Conservation (phyloP, 2,329 filamentous ascomycete genomes). For the Sclerotinia sclerotiorum region DNA sequence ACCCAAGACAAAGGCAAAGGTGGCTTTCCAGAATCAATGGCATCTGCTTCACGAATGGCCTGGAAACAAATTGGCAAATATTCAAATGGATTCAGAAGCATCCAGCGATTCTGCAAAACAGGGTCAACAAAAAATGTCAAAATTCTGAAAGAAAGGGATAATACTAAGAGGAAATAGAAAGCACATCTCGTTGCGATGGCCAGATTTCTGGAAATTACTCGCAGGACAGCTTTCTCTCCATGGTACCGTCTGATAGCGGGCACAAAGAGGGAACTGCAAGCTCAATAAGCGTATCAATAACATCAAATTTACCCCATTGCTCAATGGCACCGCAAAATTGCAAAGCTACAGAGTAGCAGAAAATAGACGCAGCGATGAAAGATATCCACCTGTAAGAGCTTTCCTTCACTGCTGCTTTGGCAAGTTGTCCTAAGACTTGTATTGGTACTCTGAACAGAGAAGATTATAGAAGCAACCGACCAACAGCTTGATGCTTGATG, state of each 20-base stretch:
- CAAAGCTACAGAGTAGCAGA: constrained; percentile 46
- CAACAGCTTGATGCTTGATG: background rate
- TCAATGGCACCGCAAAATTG: constrained; percentile 47
- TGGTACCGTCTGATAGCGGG: background rate
- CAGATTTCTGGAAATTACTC: constrained; percentile 45
- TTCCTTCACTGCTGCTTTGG: constrained; percentile 41
- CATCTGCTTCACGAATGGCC: constrained; percentile 39
- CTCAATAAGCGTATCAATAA: background rate
- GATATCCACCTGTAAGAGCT: constrained; percentile 49
- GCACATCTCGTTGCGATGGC: constrained; percentile 45
- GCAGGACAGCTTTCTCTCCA: constrained; percentile 26
- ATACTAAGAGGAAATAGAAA: constrained; percentile 41
- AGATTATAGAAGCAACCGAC: constrained; percentile 42
- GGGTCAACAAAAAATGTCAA: background rate
- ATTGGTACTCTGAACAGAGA: constrained; percentile 45
- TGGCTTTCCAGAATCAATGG: constrained; percentile 36
- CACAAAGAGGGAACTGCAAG: background rate
- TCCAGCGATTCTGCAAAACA: constrained; percentile 33
- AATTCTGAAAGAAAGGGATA: background rate
- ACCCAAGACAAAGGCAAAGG: constrained; percentile 40
- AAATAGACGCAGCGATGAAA: constrained; percentile 46
- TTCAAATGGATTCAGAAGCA: constrained; percentile 45
- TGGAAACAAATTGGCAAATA: constrained; percentile 46
- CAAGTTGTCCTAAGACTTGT: constrained; percentile 25
- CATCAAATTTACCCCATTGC: constrained; percentile 35